A percentile compares a stretch with the other conserved stretches of the same genome.
Evolutionary conservation across 352 stramenopile genomes (phyloP).

Genomic region (Phytophthora capsici): DNA sequence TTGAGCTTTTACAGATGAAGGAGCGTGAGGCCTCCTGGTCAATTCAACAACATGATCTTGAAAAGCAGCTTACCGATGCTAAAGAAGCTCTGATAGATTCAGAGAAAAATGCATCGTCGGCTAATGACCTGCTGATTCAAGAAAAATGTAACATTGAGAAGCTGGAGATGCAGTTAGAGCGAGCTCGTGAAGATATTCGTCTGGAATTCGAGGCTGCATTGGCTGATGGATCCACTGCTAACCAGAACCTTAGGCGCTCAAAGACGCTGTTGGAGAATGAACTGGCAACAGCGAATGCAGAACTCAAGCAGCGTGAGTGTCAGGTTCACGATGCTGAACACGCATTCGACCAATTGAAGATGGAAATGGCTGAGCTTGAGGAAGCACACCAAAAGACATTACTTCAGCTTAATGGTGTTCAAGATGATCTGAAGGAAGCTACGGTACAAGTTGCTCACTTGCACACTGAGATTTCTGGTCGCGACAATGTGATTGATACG

Average conservation of each 20-base stretch:
- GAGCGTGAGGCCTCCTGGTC: conserved; percentile 67
- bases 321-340: conserved; percentile 26
- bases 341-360: conserved; percentile 24
- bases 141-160: conserved; percentile 43
- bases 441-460: conserved; percentile 9
- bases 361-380: conserved; percentile 27
- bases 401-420: conserved; percentile 16
- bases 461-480: conserved; percentile 22
- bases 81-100: conserved; percentile 25
- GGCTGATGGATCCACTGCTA: conserved; percentile 38
- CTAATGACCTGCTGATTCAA: conserved; percentile 28
- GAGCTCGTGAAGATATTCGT: conserved; percentile 27
- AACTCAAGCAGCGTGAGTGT: conserved; percentile 28
- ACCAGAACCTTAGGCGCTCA: conserved; percentile 29
- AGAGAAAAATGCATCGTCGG: conserved; percentile 33
- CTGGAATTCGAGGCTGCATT: conserved; percentile 47
- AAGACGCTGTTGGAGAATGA: conserved; percentile 31
- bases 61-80: conserved; percentile 41
- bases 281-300: conserved; percentile 11
- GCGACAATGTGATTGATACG: conserved; percentile 22
- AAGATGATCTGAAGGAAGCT: conserved; percentile 26
- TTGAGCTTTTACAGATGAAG: conserved; percentile 67
- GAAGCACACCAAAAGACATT: conserved; percentile 20
- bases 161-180: conserved; percentile 30
- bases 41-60: conserved; percentile 48